A percentile compares a stretch with the other conserved stretches of the same genome.
Conservation (phyloP, 2,329 filamentous ascomycete genomes). For the Cryphonectria nitschkei region DNA sequence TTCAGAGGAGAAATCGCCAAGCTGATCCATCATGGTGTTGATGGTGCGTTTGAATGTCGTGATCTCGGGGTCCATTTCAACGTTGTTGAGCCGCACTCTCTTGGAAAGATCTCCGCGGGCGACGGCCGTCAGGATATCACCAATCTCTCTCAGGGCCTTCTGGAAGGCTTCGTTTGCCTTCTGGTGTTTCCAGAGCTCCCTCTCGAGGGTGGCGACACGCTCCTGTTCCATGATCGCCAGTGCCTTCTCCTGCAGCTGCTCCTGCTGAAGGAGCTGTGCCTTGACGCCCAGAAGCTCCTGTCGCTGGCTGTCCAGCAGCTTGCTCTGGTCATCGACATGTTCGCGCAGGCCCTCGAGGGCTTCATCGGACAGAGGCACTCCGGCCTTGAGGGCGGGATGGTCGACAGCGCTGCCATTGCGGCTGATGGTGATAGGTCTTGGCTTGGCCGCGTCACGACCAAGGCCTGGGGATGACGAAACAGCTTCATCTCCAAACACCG, state of each 20-base stretch:
- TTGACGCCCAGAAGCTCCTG: slow-evolving; percentile 85
- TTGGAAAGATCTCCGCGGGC: slow-evolving; percentile 94
- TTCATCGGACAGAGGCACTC: slow-evolving; percentile 71
- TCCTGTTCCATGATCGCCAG: slow-evolving; percentile 82
- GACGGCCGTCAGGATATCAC: slow-evolving; percentile 95
- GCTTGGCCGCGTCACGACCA: slow-evolving; percentile 39
- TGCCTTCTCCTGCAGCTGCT: slow-evolving; percentile 80
- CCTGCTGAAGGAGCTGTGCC: slow-evolving; percentile 82
- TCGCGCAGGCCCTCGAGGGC: slow-evolving; percentile 85
- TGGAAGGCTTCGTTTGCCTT: slow-evolving; percentile 99
- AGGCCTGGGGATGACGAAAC: slow-evolving; percentile 49
- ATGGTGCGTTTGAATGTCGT: slow-evolving; percentile 97
- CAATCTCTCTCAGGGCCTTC: slow-evolving; percentile 94
- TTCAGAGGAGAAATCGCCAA: slow-evolving; percentile 95
- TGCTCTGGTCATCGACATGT: slow-evolving; percentile 91
- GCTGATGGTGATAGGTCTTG: slow-evolving; percentile 33
- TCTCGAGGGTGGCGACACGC: slow-evolving; percentile 86
- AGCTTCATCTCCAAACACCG: slow-evolving; percentile 63
- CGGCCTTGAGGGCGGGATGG: slow-evolving; percentile 38
- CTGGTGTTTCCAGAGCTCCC: slow-evolving; percentile 94
- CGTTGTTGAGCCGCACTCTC: slow-evolving; percentile 92
- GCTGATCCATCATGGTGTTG: slow-evolving; percentile 98
- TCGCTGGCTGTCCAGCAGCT: slow-evolving; percentile 85
- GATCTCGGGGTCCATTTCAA: slow-evolving; percentile 98
- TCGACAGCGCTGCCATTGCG: slow-evolving; percentile 36